Evolutionary conservation across 495 filamentous ascomycete genomes (phyloP), one percentile per base, ranked within the genome.

Genomic region (Lasiosphaeriaceae sp.): DNA sequence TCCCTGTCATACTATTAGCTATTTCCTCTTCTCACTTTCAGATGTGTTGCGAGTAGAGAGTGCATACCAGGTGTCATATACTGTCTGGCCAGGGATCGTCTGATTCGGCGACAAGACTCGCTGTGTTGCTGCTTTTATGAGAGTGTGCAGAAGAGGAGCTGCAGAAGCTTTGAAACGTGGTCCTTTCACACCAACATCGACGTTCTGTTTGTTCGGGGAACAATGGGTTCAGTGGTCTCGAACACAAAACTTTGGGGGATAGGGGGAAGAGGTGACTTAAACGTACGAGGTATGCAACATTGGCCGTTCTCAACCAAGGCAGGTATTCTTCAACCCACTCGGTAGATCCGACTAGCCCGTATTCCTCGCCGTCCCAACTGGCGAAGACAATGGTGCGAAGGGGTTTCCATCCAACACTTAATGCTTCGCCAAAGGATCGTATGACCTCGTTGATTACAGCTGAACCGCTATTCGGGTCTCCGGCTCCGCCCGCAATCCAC

Each of bases 271-370:
- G 24, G 26, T 14, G 26, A 22, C 11, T 16, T 9, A 12, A n/a
- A 58, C 62, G 14, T 54, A 67, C 65, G 37, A 98, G 68, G 62
- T 98, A 98, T 17, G 92, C 91, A 37, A 96, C 83, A 21, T 87
- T 90, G 11, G 89, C 77, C 21, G 79, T 78, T 11, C 78, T 83
- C 11, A 97, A 78, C 91, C 92, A 96, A 1, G 89, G 88, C 0
- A 96, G 71, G 56, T 90, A 90, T 62, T 98, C 94, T 70, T 98
- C 94, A 8, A 98, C 94, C 75, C 92, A 91, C 71, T 98, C 95
- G 1, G 95, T 97, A 11, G 88, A 92, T 12, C 94, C 94, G 50
- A 97, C 83, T 14, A 95, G 73, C 58, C 95, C 96, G 66, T 96
- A 97, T 68, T 96, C 92, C 66, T 90, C 89, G 26, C 86, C 94